A percentile compares a stretch with the other conserved stretches of the same genome.
phyloP scores from a whole-genome alignment of 169 alveolate species.

The Plasmodium ovale region DNA sequence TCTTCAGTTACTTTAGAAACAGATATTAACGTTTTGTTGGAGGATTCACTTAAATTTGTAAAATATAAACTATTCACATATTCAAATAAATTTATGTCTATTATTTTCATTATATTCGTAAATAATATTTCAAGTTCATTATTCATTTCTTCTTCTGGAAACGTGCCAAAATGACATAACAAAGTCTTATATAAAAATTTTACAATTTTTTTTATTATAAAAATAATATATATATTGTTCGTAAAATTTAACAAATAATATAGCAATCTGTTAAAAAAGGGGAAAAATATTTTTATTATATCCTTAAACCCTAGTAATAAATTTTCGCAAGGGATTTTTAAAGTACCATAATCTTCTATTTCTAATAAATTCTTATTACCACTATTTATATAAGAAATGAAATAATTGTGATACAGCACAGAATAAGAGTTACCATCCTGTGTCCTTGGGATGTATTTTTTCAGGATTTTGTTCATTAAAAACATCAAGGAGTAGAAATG shows the following conservation, averaged over 20 bases:
- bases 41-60: constrained; percentile 8
- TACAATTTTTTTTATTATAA: constrained; percentile 25
- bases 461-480: constrained; percentile 50
- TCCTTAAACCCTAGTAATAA: constrained; percentile 65
- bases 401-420: constrained; percentile 52
- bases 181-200: constrained; percentile 51
- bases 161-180: constrained; percentile 31
- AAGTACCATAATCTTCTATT: constrained; percentile 25
- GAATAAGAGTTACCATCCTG: constrained; percentile 12
- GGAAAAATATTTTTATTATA: constrained; percentile 49
- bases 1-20: constrained; percentile 69
- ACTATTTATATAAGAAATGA: constrained; percentile 41
- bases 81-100: constrained; percentile 46
- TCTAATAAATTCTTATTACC: constrained; percentile 44
- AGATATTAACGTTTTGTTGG: not conserved
- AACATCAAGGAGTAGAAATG: constrained; percentile 49
- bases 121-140: constrained; percentile 53
- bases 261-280: constrained; percentile 37
- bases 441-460: constrained; percentile 42
- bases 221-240: constrained; percentile 36
- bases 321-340: constrained; percentile 73
- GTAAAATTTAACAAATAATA: constrained; percentile 14
- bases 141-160: constrained; percentile 41
- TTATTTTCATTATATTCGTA: constrained; percentile 51
- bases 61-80: constrained; percentile 56